Evolutionary conservation across 1,139 yeast genomes (phyloP), one percentile per base, ranked within the genome.

Genomic region (Yamadazyma epiphylla): DNA sequence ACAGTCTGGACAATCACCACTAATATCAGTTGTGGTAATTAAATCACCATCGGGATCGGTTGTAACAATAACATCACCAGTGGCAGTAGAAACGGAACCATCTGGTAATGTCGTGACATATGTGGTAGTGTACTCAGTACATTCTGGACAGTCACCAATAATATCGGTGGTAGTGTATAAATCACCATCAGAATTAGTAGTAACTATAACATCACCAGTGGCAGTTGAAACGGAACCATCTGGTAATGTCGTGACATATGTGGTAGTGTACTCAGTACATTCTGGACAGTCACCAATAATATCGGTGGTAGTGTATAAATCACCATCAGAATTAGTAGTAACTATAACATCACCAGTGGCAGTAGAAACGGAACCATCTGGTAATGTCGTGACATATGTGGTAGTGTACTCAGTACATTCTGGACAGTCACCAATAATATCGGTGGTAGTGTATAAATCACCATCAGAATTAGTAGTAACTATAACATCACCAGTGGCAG

Each of bases 261-360:
- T 28, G 24, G 42, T 37, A 21, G 42, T 38, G 30, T 29, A 37
- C 19, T 38, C 39, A 24, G 40, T 34, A 28, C 36, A 35, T 28
- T 28, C 32, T 23, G 39, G 36, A 19, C 38, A 35, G 21, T 29
- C 29, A 17, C 36, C 36, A 21, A 32, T 15, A 31, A 29, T 13
- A 22, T 28, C 28, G 9, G 27, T 29, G 3, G 29, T 15, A 6
- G 41, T 38, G 14, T 24, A 20, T 19, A 36, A 34, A 4, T 37
- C 30, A 26, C 38, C 39, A 13, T 27, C 34, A 12, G 34, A 15
- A 25, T 33, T 31, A 14, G 40, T 23, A 11, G 24, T 35, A 9
- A 36, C 22, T 16, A 33, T 28, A 12, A 32, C 31, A 12, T 19
- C 27, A 29, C 29, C 35, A 24, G 35, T 32, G 20, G 13, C 28